Evolutionary conservation across 768 basidiomycete species (phyloP), one percentile per base, ranked within the genome.

Genomic region (Suillus decipiens): DNA sequence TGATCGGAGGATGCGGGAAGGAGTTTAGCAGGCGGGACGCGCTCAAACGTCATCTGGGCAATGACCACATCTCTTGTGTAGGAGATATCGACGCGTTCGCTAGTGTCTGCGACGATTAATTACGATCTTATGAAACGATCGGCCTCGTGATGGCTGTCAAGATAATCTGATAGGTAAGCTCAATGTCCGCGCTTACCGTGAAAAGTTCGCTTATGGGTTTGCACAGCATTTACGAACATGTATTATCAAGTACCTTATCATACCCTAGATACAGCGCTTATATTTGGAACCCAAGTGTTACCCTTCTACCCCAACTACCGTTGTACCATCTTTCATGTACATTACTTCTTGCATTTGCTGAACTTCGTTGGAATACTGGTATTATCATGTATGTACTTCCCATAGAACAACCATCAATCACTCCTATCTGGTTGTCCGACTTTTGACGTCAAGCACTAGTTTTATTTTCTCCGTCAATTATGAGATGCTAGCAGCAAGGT

Each of bases 1-100:
- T 76, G 75, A 68, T 76, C 19, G 77, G 78, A 31, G 77, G 77
- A n/a, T 79, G 78, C 61, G 69, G 74, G 60, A 75, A 71, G 60
- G 72, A 72, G 60, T 79, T 79, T 50, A 76, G 76, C 55, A 71
- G 78, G 67, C 73, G 72, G 61, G 78, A 79, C 61, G 78, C 78
- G 36, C 74, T 79, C 63, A 79, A 79, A 67, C 72, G 78, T 55
- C 78, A 79, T 66, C 74, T 77, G 28, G 74, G 77, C 59, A 77
- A 77, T 55, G 69, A 75, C 9, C 75, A 74, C 19, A 76, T 77
- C 55, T 64, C 24, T 12, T 77, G 77, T 61, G 58, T 77, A 19
- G 76, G 76, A 19, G 64, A 77, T 58, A 71, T 76, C 64, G 64
- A 70, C 41, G 67, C 63, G 11, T 75, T 76, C 36, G 68, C 72